Percentiles rank a stretch among this genome's conserved stretches.
Evolutionary conservation across 1,284 basidiomycete species (phyloP).

Genomic region (Tausonia pullulans): DNA sequence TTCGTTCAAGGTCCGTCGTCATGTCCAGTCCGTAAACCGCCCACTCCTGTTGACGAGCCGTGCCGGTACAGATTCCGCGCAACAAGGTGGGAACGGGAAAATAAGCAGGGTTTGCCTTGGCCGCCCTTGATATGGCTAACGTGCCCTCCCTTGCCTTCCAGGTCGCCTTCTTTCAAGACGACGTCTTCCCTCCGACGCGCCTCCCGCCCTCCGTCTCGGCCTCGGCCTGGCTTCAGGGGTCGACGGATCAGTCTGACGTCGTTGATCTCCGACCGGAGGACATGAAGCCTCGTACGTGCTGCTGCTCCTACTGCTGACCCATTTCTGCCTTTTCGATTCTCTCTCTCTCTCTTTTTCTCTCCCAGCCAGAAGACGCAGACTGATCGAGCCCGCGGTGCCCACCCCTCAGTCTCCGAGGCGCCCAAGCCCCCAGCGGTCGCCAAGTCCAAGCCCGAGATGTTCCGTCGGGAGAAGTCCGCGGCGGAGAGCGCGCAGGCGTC

Average conservation of each 20-base stretch:
- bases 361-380: background rate
- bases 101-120: too few species aligned
- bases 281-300: slow-evolving; percentile 31
- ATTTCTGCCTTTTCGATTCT: background rate
- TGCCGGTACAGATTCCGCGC: too few species aligned
- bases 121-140: too few species aligned
- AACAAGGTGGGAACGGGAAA: too few species aligned
- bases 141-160: slow-evolving; percentile 14
- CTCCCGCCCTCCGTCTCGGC: slow-evolving; percentile 24
- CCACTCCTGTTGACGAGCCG: too few species aligned
- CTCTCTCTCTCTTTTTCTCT: background rate
- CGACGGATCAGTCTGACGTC: slow-evolving; percentile 14
- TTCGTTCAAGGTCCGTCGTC: slow-evolving; percentile 36
- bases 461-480: background rate
- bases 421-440: slow-evolving; percentile 22
- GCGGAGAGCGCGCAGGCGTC: slow-evolving; percentile 4
- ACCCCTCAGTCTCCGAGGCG: slow-evolving; percentile 26
- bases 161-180: slow-evolving; percentile 41
- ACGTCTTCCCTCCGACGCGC: slow-evolving; percentile 36
- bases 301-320: background rate
- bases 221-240: slow-evolving; percentile 30
- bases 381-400: too few species aligned
- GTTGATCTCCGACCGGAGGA: slow-evolving; percentile 31
- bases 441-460: slow-evolving; percentile 21
- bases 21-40: too few species aligned